These are phyloP conservation scores for Conringia planisiliqua DNA, from an alignment of 345 rosid species.

Conservation along the genomic window DNA sequence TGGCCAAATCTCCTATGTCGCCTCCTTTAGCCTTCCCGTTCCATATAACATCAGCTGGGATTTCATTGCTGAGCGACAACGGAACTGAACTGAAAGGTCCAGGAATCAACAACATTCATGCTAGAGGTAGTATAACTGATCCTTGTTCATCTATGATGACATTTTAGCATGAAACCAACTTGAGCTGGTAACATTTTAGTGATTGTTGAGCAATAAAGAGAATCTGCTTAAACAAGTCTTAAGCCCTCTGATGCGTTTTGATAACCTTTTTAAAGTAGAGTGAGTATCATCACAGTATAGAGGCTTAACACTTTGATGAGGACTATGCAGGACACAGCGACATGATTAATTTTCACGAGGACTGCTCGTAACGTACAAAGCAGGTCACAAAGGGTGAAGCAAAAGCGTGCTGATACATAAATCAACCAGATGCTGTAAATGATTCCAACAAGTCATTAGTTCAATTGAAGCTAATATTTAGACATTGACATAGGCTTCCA, in stretches of 20 bases:
- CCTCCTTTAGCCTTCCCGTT: slow-evolving; percentile 78
- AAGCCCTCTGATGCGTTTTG: slow-evolving; percentile 1
- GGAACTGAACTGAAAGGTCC: slow-evolving; percentile 61
- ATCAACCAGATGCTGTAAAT: slow-evolving; percentile 27
- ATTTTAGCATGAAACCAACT: background rate
- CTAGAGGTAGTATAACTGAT: slow-evolving; percentile 24
- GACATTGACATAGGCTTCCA: too few species aligned
- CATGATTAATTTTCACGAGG: slow-evolving; percentile 38
- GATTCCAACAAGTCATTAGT: background rate
- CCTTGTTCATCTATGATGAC: background rate
- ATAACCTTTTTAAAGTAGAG: background rate
- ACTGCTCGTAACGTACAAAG: background rate
- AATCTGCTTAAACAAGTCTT: background rate
- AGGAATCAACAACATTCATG: slow-evolving; percentile 53
- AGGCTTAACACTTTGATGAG: background rate
- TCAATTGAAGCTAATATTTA: background rate
- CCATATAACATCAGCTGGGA: slow-evolving; percentile 59
- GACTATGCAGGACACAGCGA: slow-evolving; percentile 47
- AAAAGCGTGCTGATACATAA: slow-evolving; percentile 28
- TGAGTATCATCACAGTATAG: background rate
- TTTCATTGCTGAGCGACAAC: slow-evolving; percentile 53
- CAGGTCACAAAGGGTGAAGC: background rate
- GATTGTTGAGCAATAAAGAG: background rate
- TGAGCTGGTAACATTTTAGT: background rate
- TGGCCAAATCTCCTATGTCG: slow-evolving; percentile 81